phyloP scores from a whole-genome alignment of 768 basidiomycete genomes.

The Hydnum rufescens region DNA sequence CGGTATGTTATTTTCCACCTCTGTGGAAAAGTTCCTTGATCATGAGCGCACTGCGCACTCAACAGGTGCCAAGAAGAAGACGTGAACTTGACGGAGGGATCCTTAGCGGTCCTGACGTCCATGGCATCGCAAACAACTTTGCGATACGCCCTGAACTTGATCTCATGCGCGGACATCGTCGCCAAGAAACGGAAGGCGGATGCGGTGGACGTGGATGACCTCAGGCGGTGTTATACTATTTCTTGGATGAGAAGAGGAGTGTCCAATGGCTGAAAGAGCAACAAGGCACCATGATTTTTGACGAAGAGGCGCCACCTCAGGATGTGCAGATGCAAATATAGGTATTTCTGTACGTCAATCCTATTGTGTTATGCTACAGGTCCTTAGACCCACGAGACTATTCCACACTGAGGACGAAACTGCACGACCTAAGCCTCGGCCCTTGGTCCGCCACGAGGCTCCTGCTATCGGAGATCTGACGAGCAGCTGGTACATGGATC shows the following conservation, averaged over 20 bases:
- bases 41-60: background rate
- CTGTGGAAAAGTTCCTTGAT: background rate
- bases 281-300: constrained; percentile 14
- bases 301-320: constrained; percentile 18
- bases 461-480: no score
- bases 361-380: no score
- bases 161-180: constrained; percentile 76
- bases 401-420: no score
- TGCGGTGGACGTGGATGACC: constrained; percentile 67
- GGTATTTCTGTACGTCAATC: no score
- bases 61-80: constrained; percentile 85
- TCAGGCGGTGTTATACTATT: constrained; percentile 73
- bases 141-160: constrained; percentile 85
- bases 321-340: background rate
- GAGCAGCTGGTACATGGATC: no score
- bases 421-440: no score
- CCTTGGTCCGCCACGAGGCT: no score
- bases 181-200: constrained; percentile 67
- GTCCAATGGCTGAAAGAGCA: constrained; percentile 75
- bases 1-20: constrained; percentile 28
- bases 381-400: no score
- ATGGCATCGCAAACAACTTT: constrained; percentile 84
- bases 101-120: constrained; percentile 57
- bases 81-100: constrained; percentile 56
- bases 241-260: constrained; percentile 84